These are phyloP conservation scores for Hordeum pubiflorum DNA, from an alignment of 202 grass and related monocot species.

Conservation along the genomic window DNA sequence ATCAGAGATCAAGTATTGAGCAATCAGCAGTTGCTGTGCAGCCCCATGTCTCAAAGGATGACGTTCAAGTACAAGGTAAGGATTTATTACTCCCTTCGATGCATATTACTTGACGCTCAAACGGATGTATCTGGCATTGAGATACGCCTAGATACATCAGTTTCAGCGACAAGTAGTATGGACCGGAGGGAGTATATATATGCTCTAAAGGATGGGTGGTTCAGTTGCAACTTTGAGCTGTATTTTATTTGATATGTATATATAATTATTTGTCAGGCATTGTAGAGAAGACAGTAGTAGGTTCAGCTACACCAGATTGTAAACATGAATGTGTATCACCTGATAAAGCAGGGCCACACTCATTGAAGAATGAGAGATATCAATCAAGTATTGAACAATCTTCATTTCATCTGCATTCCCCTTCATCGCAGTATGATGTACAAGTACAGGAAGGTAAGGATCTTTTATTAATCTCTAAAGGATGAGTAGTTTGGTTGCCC, in stretches of 20 bases:
- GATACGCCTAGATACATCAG: no score
- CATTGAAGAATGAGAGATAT: background rate
- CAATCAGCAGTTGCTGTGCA: slow-evolving; percentile 12
- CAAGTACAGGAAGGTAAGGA: slow-evolving; percentile 10
- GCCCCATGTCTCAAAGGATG: background rate
- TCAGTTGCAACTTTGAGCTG: background rate
- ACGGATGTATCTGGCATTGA: no score
- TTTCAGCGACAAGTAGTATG: no score
- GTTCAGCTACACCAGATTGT: background rate
- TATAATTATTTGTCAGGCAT: slow-evolving; percentile 29
- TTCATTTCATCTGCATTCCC: background rate
- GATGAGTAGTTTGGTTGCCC: background rate
- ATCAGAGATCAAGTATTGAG: background rate
- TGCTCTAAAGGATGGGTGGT: background rate
- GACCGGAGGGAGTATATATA: no score
- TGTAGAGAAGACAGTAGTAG: background rate
- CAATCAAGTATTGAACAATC: slow-evolving; percentile 3
- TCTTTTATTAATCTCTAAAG: background rate
- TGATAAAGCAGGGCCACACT: background rate
- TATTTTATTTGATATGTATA: slow-evolving; percentile 9
- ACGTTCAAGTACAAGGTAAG: slow-evolving; percentile 9
- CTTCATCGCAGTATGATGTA: background rate
- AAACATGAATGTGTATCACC: slow-evolving; percentile 8
- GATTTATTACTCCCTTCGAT: no score
- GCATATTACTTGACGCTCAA: no score